Base-by-base conservation (phyloP, 345 rosid genomes). In the Aurinia saxatilis region DNA sequence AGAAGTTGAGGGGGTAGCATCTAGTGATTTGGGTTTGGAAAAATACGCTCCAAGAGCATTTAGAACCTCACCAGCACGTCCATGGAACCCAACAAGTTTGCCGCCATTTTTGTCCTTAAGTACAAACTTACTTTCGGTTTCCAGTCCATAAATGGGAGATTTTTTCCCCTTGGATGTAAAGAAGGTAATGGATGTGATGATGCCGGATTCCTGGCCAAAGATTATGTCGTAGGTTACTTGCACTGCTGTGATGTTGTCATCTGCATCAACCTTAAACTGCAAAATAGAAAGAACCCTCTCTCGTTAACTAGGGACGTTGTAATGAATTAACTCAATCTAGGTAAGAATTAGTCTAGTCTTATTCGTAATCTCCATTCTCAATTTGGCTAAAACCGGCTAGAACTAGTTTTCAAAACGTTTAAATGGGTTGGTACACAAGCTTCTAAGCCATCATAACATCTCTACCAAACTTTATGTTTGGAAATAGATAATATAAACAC, bases 71-170 rank as follows among this genome's bases (percentile, higher is more conserved):
- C 51, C 65, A 7, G 59, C 65, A 0, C 65, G 51, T 49, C 72
- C 72, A 67, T 67, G 72, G 52, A 67, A 67, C 48, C 72, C 72
- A 39, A 67, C 29, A 67, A 67, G 65, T 38, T 27, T 47, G 4
- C 72, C 55, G 10, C 72, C 72, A 1, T 42, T 44, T 37, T 9
- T 31, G 14, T 40, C 72, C 16, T 56, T 37, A 16, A 58, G 65
- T 29, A 19, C 16, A 31, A 57, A 10, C 5, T 47, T 66, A 9
- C 39, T 31, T 4, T n/a, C 48, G 11, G 40, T 35, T 3, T 41
- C 67, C 9, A 50, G 12, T 21, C 73, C 63, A 47, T 42, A 54
- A 6, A 41, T 47, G 13, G 56, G 42, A 35, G 68, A 60, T 9
- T 34, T 48, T 47, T 44, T 54, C 3, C 49, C 62, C 25, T 60